These are phyloP conservation scores for Podaxis rugospora DNA, from an alignment of 768 basidiomycete genomes.

Conservation along the genomic window DNA sequence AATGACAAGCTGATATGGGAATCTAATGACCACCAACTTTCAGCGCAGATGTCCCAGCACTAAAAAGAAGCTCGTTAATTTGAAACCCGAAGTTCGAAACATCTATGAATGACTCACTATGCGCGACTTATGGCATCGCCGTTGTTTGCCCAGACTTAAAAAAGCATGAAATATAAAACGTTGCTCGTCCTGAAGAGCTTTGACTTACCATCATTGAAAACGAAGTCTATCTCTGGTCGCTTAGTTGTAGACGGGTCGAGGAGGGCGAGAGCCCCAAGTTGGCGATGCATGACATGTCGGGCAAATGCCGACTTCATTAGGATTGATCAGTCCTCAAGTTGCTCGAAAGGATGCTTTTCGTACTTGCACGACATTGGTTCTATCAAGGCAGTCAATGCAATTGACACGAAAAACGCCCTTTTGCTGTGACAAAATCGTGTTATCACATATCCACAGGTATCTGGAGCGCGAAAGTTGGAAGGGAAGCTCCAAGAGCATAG, in stretches of 20 bases:
- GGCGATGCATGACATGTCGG: conserved; percentile 70
- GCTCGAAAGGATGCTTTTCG: conserved; percentile 9
- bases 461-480: conserved; percentile 27
- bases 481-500: conserved; percentile 9
- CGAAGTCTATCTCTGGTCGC: conserved; percentile 59
- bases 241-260: conserved; percentile 47
- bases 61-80: conserved; percentile 24
- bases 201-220: conserved; percentile 72
- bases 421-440: conserved; percentile 70
- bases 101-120: conserved; percentile 48
- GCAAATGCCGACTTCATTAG: conserved; percentile 79
- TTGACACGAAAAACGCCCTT: conserved; percentile 86
- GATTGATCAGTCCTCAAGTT: background rate
- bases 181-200: background rate
- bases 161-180: background rate
- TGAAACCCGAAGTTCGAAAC: background rate
- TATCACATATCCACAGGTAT: conserved; percentile 79
- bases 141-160: conserved; percentile 93
- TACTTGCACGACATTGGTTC: conserved; percentile 93
- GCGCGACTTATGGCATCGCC: conserved; percentile 92
- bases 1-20: conserved; percentile 7
- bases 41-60: conserved; percentile 92
- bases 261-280: conserved; percentile 71
- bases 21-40: conserved; percentile 44
- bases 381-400: conserved; percentile 93